Conservation (phyloP, 1,284 basidiomycete genomes). For the Cryptococcus wingfieldii region DNA sequence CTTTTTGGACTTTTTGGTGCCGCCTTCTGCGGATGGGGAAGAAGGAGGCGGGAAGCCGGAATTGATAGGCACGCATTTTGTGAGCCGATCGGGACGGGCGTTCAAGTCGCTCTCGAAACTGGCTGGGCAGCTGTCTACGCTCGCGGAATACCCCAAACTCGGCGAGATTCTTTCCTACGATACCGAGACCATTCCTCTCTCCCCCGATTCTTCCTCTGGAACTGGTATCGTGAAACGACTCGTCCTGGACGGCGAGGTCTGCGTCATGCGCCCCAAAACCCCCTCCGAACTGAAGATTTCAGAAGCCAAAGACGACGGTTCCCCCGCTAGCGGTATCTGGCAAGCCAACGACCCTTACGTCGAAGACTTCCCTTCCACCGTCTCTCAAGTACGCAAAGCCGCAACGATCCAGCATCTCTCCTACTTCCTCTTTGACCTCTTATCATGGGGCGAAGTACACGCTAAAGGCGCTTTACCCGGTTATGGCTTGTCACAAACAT, state of each 20-base stretch:
- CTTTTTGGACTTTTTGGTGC: slow-evolving; percentile 34
- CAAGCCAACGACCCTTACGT: slow-evolving; percentile 18
- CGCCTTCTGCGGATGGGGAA: background rate
- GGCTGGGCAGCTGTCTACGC: slow-evolving; percentile 16
- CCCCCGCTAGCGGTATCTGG: slow-evolving; percentile 17
- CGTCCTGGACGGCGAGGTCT: slow-evolving; percentile 47
- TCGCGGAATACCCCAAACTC: slow-evolving; percentile 15
- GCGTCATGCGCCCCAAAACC: slow-evolving; percentile 27
- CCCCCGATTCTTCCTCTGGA: background rate
- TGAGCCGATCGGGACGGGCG: slow-evolving; percentile 36
- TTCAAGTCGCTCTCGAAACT: slow-evolving; percentile 33
- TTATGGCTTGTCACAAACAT: slow-evolving; percentile 15
- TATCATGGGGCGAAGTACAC: slow-evolving; percentile 30
- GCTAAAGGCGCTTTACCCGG: background rate
- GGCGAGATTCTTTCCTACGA: slow-evolving; percentile 9
- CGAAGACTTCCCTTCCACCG: slow-evolving; percentile 42
- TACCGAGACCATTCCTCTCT: slow-evolving; percentile 9
- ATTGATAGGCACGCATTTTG: slow-evolving; percentile 16
- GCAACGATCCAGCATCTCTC: slow-evolving; percentile 24
- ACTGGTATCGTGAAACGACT: slow-evolving; percentile 29
- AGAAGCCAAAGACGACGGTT: slow-evolving; percentile 10
- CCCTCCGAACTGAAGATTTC: background rate
- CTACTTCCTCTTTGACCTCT: slow-evolving; percentile 41
- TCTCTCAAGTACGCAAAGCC: slow-evolving; percentile 30
- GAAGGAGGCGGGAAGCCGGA: background rate